A percentile compares a stretch with the other conserved stretches of the same genome.
These are phyloP conservation scores for Neonectria neomacrospora DNA, from an alignment of 2,329 filamentous ascomycete species.

Conservation along the genomic window DNA sequence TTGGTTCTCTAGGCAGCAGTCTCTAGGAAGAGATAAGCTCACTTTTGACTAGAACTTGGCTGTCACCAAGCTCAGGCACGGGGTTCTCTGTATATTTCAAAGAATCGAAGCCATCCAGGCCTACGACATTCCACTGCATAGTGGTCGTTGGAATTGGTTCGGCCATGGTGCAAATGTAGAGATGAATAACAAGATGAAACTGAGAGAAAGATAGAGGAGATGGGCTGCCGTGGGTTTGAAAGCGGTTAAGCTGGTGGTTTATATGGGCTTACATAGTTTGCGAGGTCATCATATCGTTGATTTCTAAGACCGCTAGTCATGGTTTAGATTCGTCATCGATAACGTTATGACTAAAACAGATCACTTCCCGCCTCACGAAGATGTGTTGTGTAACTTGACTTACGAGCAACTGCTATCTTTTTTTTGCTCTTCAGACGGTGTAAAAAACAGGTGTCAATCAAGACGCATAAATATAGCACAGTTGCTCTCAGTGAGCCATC, in stretches of 20 bases:
- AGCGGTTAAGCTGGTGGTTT: not conserved
- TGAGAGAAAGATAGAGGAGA: not conserved
- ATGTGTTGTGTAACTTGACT: too few relatives aligned
- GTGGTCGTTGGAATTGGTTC: constrained; percentile 8
- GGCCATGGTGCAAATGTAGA: not conserved
- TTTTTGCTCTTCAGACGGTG: too few relatives aligned
- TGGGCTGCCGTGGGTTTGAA: not conserved
- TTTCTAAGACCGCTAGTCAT: not conserved
- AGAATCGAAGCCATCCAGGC: not conserved
- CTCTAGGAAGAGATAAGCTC: not conserved
- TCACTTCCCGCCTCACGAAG: too few relatives aligned
- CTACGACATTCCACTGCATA: constrained; percentile 14
- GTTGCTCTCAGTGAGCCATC: too few relatives aligned
- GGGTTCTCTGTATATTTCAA: not conserved
- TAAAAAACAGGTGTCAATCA: too few relatives aligned
- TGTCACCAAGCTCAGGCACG: not conserved
- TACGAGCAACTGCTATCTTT: too few relatives aligned
- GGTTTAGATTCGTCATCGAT: not conserved
- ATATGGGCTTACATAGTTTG: not conserved
- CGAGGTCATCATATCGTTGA: not conserved
- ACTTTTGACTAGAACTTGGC: not conserved
- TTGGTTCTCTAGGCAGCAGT: not conserved
- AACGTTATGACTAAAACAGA: not conserved
- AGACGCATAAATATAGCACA: too few relatives aligned
- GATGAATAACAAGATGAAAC: not conserved